Base-by-base conservation (phyloP, 129 eudicot species). In the Saposhnikovia divaricata region DNA sequence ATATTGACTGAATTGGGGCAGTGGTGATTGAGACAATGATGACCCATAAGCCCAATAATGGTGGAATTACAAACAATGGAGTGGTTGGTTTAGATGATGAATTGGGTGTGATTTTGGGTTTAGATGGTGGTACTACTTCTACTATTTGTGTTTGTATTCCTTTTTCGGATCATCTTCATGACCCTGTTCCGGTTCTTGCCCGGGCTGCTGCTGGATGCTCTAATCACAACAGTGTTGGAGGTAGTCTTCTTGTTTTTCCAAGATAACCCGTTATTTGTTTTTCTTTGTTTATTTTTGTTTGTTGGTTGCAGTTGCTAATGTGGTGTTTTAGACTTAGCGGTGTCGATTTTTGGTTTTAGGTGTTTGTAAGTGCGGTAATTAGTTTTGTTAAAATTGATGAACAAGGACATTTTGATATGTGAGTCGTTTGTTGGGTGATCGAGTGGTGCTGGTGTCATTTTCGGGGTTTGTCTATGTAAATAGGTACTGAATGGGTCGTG, bases 221-320 rank as follows among this genome's bases (percentile, higher is more conserved):
- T 46, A 93, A 93, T 39, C 88, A 87, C 86, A 93, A 93, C 84
- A 93, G 98, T 80, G 90, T 93, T 63, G 98, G 98, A 87, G 98
- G 98, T 93, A 87, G 11, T 39, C 37, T 61, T 19, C 19, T 21
- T 71, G 2, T 43, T n/a, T n/a, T 78, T 68, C 18, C 16, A 15
- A 31, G 18, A 77, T 3, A 77, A 10, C 79, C 79, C 45, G 1
- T 43, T 6, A 77, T 15, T 4, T 34, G 2, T 31, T 34, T 11
- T 2, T 40, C 43, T 34, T 0, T 16, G 21, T 68, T 0, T 28
- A 2, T 66, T 4, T 57, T 9, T 38, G 38, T 34, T 23, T 53
- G 14, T 59, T 14, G n/a, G 61, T 51, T 51, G 61, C 6, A 5
- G 61, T 51, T 51, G 61, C 6, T 51, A 13, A 57, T 9, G 2